Evolutionary conservation across 2,329 filamentous ascomycete species (phyloP).

Genomic region (Cladosporium sp.): DNA sequence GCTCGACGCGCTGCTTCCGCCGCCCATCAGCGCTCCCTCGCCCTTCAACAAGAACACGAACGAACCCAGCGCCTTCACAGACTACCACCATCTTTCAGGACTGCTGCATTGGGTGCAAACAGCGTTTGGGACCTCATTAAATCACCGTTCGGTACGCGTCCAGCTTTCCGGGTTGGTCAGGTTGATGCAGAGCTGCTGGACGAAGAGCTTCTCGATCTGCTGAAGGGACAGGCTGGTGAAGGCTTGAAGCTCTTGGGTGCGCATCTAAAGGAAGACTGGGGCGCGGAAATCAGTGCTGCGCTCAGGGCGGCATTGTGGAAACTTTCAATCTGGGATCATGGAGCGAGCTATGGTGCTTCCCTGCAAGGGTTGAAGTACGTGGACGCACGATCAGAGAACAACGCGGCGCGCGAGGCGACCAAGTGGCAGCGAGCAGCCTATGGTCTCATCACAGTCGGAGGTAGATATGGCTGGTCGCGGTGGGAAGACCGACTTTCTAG

Average conservation of each 20-base stretch:
- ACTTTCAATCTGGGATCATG: slow-evolving; percentile 91
- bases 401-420: slow-evolving; percentile 61
- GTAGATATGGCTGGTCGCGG: slow-evolving; percentile 83
- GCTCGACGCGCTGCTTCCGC: slow-evolving; percentile 68
- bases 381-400: slow-evolving; percentile 58
- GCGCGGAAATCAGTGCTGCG: slow-evolving; percentile 73
- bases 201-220: slow-evolving; percentile 80
- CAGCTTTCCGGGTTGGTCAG: slow-evolving; percentile 89
- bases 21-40: slow-evolving; percentile 30
- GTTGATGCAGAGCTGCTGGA: slow-evolving; percentile 94
- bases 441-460: slow-evolving; percentile 78
- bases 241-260: slow-evolving; percentile 80
- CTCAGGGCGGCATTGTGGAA: slow-evolving; percentile 84
- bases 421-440: slow-evolving; percentile 79
- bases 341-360: slow-evolving; percentile 88
- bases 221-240: slow-evolving; percentile 81
- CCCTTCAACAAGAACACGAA: slow-evolving; percentile 14
- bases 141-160: slow-evolving; percentile 71
- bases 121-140: slow-evolving; percentile 64
- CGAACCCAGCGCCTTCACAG: slow-evolving; percentile 26
- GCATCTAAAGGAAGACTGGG: slow-evolving; percentile 79
- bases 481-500: slow-evolving; percentile 84
- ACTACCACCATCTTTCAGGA: slow-evolving; percentile 54
- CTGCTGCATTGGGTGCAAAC: slow-evolving; percentile 26
- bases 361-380: slow-evolving; percentile 88